Percentiles rank a stretch among this genome's conserved stretches.
Conservation (phyloP, 2,329 filamentous ascomycete species). For the Hypocrella siamensis region DNA sequence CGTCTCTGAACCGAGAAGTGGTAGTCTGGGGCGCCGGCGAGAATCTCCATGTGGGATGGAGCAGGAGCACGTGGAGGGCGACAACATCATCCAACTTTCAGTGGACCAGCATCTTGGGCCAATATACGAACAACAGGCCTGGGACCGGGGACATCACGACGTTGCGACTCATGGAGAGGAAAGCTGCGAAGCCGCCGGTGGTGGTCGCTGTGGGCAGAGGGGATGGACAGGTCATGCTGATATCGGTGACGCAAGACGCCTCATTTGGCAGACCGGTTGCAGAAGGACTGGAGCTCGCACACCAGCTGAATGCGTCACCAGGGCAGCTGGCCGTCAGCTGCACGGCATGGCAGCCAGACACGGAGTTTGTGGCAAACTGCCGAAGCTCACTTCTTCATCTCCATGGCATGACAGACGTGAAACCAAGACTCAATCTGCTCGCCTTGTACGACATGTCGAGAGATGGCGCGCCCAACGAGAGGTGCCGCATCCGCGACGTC, state of each 20-base stretch:
- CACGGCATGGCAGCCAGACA: constrained; percentile 16
- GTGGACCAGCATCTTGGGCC: constrained; percentile 25
- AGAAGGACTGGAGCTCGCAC: constrained; percentile 6
- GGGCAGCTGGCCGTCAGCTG: constrained; percentile 15
- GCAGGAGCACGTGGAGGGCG: constrained; percentile 13
- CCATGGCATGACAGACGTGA: constrained; percentile 8
- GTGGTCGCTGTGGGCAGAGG: constrained; percentile 34
- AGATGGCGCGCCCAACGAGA: constrained; percentile 6
- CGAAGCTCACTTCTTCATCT: constrained; percentile 15
- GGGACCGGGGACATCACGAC: constrained; percentile 35
- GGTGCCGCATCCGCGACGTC: constrained; percentile 14
- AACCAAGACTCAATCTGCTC: too few relatives aligned
- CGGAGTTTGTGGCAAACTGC: constrained; percentile 14
- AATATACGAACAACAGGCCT: constrained; percentile 19
- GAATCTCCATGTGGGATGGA: constrained; percentile 28
- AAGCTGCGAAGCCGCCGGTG: constrained; percentile 14
- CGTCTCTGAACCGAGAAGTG: constrained; percentile 24
- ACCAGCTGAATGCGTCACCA: constrained; percentile 2
- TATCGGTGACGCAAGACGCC: constrained; percentile 20
- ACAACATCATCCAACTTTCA: constrained; percentile 6
- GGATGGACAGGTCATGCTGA: constrained; percentile 30
- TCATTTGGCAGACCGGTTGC: constrained; percentile 11
- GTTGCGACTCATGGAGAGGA: constrained; percentile 24
- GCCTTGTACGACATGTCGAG: constrained; percentile 12
- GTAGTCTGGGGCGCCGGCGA: constrained; percentile 36